These are phyloP conservation scores for Xerocomus nothofagi DNA, from an alignment of 1,284 basidiomycete genomes.

Conservation along the genomic window DNA sequence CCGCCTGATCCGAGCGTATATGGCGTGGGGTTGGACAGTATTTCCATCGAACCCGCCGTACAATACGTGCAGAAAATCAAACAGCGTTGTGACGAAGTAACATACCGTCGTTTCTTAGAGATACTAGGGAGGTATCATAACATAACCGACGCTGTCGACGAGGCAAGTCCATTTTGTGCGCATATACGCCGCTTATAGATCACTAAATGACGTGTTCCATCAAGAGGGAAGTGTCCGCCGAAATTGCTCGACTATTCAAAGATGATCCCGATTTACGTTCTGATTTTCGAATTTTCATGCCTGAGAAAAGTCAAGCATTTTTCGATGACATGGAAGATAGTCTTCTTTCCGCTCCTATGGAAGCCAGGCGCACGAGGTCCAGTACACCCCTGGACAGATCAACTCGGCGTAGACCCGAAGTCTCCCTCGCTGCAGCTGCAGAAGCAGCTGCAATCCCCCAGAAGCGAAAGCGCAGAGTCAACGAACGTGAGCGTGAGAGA, in stretches of 20 bases:
- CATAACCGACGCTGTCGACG: conserved; percentile 58
- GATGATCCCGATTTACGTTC: conserved; percentile 87
- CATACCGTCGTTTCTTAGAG: conserved; percentile 93
- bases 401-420: conserved; percentile 31
- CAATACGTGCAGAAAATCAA: conserved; percentile 98
- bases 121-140: conserved; percentile 74
- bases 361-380: conserved; percentile 28
- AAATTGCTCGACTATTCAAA: conserved; percentile 85
- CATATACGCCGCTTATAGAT: conserved; percentile 44
- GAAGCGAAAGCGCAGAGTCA: conserved; percentile 64
- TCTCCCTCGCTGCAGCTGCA: conserved; percentile 31
- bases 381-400: conserved; percentile 29
- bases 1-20: conserved; percentile 27
- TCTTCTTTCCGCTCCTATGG: conserved; percentile 25
- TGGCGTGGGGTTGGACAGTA: conserved; percentile 36
- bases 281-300: conserved; percentile 92
- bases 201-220: conserved; percentile 30
- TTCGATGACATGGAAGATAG: conserved; percentile 45
- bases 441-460: conserved; percentile 44
- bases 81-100: conserved; percentile 90
- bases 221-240: conserved; percentile 77
- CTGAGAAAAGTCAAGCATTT: conserved; percentile 58
- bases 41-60: conserved; percentile 72
- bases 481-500: conserved; percentile 37
- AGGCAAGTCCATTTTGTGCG: conserved; percentile 52